A percentile compares a stretch with the other conserved stretches of the same genome.
These are phyloP conservation scores for Lactifluus piperatus DNA, from an alignment of 768 basidiomycete species.

Conservation along the genomic window DNA sequence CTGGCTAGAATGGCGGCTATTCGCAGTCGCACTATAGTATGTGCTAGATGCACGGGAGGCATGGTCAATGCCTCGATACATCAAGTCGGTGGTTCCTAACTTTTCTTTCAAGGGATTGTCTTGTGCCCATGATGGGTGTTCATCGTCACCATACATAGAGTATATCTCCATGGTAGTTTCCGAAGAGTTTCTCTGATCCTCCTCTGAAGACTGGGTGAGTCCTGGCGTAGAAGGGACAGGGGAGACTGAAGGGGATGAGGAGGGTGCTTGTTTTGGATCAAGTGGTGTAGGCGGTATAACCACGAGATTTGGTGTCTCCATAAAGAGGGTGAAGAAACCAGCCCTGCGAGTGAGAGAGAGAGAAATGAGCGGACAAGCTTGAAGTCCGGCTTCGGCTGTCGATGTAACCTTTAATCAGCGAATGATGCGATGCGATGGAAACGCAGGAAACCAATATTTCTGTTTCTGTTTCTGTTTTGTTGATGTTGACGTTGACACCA, in stretches of 20 bases:
- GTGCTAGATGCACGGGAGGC: conserved; percentile 9
- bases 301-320: conserved; percentile 19
- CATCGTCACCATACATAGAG: conserved; percentile 74
- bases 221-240: conserved; percentile 27
- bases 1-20: conserved; percentile 14
- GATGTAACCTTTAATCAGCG: neutral
- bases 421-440: neutral
- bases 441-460: neutral
- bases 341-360: neutral
- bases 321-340: conserved; percentile 7
- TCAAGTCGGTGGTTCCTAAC: conserved; percentile 17
- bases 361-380: conserved; percentile 11
- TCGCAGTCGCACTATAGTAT: conserved; percentile 14
- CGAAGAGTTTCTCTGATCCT: conserved; percentile 47
- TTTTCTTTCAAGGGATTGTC: conserved; percentile 30
- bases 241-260: conserved; percentile 9
- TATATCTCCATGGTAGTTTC: conserved; percentile 79
- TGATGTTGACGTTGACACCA: neutral
- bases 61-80: conserved; percentile 1
- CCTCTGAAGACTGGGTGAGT: conserved; percentile 28
- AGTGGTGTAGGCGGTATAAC: conserved; percentile 12
- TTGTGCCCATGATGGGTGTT: conserved; percentile 18
- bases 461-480: no score
- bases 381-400: conserved; percentile 20
- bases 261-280: neutral